Percentiles rank a stretch among this genome's conserved stretches.
phyloP scores from a whole-genome alignment of 2,329 filamentous ascomycete genomes.

The Aphanocladium album region DNA sequence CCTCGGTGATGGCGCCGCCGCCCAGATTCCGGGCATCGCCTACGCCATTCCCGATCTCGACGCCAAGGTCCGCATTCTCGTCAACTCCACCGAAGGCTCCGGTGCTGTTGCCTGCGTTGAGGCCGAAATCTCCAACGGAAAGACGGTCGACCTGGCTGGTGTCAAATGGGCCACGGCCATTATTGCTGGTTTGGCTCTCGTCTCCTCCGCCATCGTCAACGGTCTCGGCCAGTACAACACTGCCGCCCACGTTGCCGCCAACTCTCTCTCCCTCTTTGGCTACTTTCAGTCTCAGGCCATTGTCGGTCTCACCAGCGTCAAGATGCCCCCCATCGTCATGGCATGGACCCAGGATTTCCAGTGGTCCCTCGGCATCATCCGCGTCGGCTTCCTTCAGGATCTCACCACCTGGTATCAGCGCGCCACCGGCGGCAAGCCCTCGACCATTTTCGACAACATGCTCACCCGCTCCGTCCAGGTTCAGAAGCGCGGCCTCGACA shows the following conservation, averaged over 20 bases:
- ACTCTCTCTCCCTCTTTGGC: slow-evolving; percentile 83
- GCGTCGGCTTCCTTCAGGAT: slow-evolving; percentile 74
- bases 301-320: slow-evolving; percentile 76
- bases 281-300: slow-evolving; percentile 96
- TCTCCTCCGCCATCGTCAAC: slow-evolving; percentile 83
- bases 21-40: slow-evolving; percentile 72
- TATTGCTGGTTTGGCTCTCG: slow-evolving; percentile 76
- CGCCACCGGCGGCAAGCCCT: slow-evolving; percentile 80
- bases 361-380: slow-evolving; percentile 96
- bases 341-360: slow-evolving; percentile 97
- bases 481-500: slow-evolving; percentile 50
- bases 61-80: slow-evolving; percentile 73
- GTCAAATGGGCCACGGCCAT: slow-evolving; percentile 88
- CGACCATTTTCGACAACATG: slow-evolving; percentile 72
- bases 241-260: slow-evolving; percentile 88
- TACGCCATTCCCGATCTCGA: slow-evolving; percentile 91
- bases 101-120: slow-evolving; percentile 78
- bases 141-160: slow-evolving; percentile 82
- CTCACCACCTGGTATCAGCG: slow-evolving; percentile 96
- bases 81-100: slow-evolving; percentile 62
- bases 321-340: slow-evolving; percentile 79
- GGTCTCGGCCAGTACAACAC: slow-evolving; percentile 91
- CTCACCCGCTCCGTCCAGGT: slow-evolving; percentile 74
- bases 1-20: slow-evolving; percentile 52
- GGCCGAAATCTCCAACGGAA: slow-evolving; percentile 81